Conservation (phyloP, 2,329 filamentous ascomycete genomes). For the Talaromyces pinophilus region DNA sequence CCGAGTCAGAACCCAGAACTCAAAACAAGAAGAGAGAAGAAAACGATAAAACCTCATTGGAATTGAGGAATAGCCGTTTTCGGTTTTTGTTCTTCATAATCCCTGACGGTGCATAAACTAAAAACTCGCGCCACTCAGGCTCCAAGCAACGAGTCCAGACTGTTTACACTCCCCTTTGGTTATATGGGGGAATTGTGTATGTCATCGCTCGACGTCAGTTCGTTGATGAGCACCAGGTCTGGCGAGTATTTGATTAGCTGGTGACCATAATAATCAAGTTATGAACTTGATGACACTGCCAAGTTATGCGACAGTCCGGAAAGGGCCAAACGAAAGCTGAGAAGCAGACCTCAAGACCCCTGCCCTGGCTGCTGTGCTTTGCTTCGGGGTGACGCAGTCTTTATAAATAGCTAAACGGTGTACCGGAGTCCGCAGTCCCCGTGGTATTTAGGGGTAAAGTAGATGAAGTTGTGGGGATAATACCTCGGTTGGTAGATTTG, state of each 20-base stretch:
- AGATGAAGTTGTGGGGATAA: neutral
- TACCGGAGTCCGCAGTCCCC: constrained; percentile 7
- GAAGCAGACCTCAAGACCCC: neutral
- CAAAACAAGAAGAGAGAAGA: neutral
- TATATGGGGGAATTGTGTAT: too few relatives aligned
- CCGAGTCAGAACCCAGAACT: neutral
- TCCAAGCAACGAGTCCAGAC: neutral
- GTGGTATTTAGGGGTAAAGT: neutral
- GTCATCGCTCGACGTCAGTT: neutral
- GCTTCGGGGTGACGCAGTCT: neutral
- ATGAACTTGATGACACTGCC: neutral
- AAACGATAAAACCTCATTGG: neutral
- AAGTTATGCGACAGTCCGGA: neutral
- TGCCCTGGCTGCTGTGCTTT: neutral
- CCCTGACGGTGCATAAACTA: constrained; percentile 4
- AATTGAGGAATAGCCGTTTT: neutral
- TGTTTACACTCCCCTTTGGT: neutral
- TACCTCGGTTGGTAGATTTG: neutral
- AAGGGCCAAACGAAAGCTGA: neutral
- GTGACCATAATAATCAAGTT: neutral
- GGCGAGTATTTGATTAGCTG: neutral
- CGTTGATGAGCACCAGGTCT: neutral
- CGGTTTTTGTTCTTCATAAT: neutral
- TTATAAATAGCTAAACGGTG: constrained; percentile 8
- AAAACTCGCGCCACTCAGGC: constrained; percentile 6